These are phyloP conservation scores for Colletotrichum sp. DNA, from an alignment of 2,329 filamentous ascomycete genomes.

Conservation along the genomic window DNA sequence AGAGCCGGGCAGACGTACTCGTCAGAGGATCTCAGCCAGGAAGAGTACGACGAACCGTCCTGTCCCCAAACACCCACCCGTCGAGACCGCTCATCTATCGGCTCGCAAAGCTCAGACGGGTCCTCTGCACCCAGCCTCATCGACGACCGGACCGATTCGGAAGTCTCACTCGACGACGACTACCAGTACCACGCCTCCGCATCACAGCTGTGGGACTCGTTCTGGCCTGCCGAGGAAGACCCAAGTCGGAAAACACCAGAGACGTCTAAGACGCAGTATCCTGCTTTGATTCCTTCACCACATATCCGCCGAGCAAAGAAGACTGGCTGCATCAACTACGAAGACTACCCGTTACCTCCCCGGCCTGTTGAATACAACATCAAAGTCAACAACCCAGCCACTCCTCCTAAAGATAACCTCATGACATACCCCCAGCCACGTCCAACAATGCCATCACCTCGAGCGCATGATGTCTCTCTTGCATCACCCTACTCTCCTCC, in stretches of 20 bases:
- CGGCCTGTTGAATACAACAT: slow-evolving; percentile 22
- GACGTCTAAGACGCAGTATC: slow-evolving; percentile 15
- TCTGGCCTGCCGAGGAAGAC: slow-evolving; percentile 40
- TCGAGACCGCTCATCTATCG: slow-evolving; percentile 45
- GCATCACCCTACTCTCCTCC: not conserved
- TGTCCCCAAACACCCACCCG: slow-evolving; percentile 21
- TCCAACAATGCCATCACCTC: not conserved
- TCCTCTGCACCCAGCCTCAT: slow-evolving; percentile 56
- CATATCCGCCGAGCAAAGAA: slow-evolving; percentile 22
- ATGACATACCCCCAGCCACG: slow-evolving; percentile 20
- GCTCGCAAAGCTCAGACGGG: slow-evolving; percentile 38
- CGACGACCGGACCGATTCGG: slow-evolving; percentile 56
- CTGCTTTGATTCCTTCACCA: slow-evolving; percentile 22
- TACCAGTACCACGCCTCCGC: slow-evolving; percentile 50
- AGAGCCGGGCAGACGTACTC: slow-evolving; percentile 19
- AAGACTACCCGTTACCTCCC: slow-evolving; percentile 28
- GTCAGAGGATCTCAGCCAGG: slow-evolving; percentile 8
- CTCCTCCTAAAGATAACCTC: not conserved
- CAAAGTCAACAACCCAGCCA: slow-evolving; percentile 3
- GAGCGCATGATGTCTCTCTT: not conserved
- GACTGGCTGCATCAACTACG: slow-evolving; percentile 19
- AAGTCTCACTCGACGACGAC: slow-evolving; percentile 56
- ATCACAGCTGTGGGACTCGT: slow-evolving; percentile 56
- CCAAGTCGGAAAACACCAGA: slow-evolving; percentile 9
- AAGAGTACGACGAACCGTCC: not conserved